phyloP scores from a whole-genome alignment of 179 eudicot genomes.

The Patellifolia procumbens region DNA sequence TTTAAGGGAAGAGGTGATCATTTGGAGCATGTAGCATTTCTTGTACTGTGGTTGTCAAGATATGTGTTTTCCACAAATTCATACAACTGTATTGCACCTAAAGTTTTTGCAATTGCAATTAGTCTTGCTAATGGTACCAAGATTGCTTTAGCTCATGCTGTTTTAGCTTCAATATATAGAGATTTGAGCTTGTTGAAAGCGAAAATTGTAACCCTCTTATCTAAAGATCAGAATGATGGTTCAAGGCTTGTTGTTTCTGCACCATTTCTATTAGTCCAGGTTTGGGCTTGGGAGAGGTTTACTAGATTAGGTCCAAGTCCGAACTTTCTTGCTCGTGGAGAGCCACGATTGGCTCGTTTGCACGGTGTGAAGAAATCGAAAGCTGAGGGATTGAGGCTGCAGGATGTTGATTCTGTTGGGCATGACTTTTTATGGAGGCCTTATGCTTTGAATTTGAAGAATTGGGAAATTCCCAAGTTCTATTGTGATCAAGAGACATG shows the following conservation, averaged over 20 bases:
- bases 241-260: background rate
- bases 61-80: slow-evolving; percentile 31
- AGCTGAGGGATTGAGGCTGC: no score
- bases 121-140: background rate
- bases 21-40: slow-evolving; percentile 44
- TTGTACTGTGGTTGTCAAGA: slow-evolving; percentile 49
- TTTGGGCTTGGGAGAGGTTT: background rate
- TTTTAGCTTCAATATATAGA: background rate
- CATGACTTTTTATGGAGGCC: slow-evolving; percentile 11
- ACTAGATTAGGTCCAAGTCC: background rate
- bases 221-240: background rate
- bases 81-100: background rate
- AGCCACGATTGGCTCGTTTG: background rate
- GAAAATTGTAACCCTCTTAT: background rate
- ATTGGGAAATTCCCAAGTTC: slow-evolving; percentile 1
- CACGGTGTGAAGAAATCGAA: background rate
- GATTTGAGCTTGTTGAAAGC: background rate
- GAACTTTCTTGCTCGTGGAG: background rate
- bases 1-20: slow-evolving; percentile 34
- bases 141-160: background rate
- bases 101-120: background rate
- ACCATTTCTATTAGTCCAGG: background rate
- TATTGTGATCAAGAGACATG: slow-evolving; percentile 33
- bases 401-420: background rate
- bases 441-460: background rate